Base-by-base conservation (phyloP, 345 rosid genomes). In the Clausena lansium region DNA sequence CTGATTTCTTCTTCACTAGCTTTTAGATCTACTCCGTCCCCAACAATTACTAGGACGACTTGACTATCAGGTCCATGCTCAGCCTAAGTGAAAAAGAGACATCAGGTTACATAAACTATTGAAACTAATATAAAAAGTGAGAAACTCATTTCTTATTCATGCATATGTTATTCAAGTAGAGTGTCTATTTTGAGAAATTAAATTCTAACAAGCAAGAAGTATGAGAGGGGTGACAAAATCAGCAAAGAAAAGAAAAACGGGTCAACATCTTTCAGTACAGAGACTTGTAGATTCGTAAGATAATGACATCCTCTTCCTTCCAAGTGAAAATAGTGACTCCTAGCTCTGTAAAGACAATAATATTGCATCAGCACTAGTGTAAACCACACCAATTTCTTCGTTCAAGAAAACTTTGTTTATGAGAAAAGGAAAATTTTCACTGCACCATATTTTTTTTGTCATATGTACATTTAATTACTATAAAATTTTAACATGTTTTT, bases 31-130 rank as follows among this genome's bases (percentile, higher is more conserved):
- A 92, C 90, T 77, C 88, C 91, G 24, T 91, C 90, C 22, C 98
- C 98, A 57, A 84, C 88, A 79, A 90, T 83, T 72, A 93, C 98
- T 74, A 92, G 96, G 80, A 95, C 97, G 83, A 93, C 97, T 81
- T 92, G 98, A 82, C 98, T 92, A 83, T 93, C 99, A 71, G 98
- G 98, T 67, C 99, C 99, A 82, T 92, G 98, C 83, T 95, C 99
- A 50, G 97, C 99, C 99, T 92, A 88, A 80, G 60, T 5, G 27
- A 78, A 58, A 17, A 36, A 1, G 28, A 67, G 58, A 50, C 50
- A 71, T 66, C 54, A 76, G 24, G 52, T 25, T 52, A 17, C 10
- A 35, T 73, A 20, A 60, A 74, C 68, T 64, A n/a, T n/a, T 7
- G 2, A 33, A 64, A 33, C 41, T 33, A 58, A 19, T 15, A 47